Conservation (phyloP, 805 yeast genomes). For the Lipomyces anomalus region DNA sequence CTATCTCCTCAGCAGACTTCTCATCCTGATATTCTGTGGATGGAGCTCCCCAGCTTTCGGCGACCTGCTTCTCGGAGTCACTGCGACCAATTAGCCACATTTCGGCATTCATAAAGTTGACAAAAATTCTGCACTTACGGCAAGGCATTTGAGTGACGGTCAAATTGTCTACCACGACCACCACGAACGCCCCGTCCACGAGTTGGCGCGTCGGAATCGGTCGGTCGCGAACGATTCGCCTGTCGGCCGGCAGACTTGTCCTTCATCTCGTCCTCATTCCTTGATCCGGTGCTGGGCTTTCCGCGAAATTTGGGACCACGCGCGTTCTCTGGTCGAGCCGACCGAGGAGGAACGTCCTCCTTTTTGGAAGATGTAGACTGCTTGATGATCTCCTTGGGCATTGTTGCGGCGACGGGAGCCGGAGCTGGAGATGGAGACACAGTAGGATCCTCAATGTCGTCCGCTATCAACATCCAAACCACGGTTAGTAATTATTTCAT, state of each 20-base stretch:
- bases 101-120: neutral
- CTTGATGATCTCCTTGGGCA: constrained; percentile 59
- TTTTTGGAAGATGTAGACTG: constrained; percentile 74
- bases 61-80: constrained; percentile 80
- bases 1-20: constrained; percentile 45
- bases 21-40: constrained; percentile 55
- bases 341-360: constrained; percentile 71
- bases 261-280: constrained; percentile 75
- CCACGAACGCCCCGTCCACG: constrained; percentile 21
- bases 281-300: constrained; percentile 59
- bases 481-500: neutral
- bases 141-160: constrained; percentile 60
- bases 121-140: constrained; percentile 12
- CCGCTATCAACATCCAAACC: no score
- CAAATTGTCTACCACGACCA: constrained; percentile 35
- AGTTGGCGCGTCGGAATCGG: constrained; percentile 22
- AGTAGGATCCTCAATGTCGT: constrained; percentile 80
- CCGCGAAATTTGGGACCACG: no score
- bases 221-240: constrained; percentile 33
- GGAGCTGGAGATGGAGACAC: no score
- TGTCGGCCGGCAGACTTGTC: constrained; percentile 59
- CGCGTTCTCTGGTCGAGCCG: constrained; percentile 51
- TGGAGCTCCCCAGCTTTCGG: constrained; percentile 70
- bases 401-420: constrained; percentile 14
- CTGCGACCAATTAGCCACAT: constrained; percentile 24